Evolutionary conservation across 257 asterid species (phyloP), one percentile per base, ranked within the genome.

Genomic region (Nicotiana benthamiana): DNA sequence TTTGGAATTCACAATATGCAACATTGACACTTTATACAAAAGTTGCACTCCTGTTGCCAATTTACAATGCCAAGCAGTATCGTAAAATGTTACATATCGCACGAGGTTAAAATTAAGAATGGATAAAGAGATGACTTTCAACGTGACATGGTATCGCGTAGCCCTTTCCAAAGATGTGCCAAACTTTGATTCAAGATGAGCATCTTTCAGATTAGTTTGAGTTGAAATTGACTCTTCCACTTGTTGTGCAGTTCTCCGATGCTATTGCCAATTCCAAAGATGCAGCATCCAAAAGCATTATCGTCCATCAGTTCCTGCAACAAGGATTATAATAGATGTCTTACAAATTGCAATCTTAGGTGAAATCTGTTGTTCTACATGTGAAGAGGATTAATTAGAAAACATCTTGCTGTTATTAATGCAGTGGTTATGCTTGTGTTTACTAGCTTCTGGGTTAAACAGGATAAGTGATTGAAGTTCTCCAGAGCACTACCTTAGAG

Each of bases 151-250:
- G 57, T 12, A 62, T 61, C 26, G n/a, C 61, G 62, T 43, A 79
- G 11, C 76, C 12, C 51, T 79, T 79, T 63, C 60, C 10, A 62
- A 62, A 61, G 76, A 20, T 79, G 48, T 24, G 63, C 60, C 57
- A 16, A 64, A 61, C 57, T 40, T 22, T 64, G 54, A 64, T 28
- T 30, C 54, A 64, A 63, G 77, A 74, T 74, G 61, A 1, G 17
- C 62, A 48, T 24, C 24, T 79, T 79, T 46, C 43, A 63, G 65
- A 86, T 65, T 53, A 90, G 87, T 87, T 92, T 89, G 63, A 89
- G 90, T 79, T 93, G 94, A 86, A 91, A 82, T 48, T 90, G 93
- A 86, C 88, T 90, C 89, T 86, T 89, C 93, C 92, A 90, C 86
- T 90, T 92, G 82, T 77, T 80, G 4, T 83, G 89, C 81, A 89